Evolutionary conservation across 2,329 filamentous ascomycete species (phyloP).

Genomic region (Diaporthe sp.): DNA sequence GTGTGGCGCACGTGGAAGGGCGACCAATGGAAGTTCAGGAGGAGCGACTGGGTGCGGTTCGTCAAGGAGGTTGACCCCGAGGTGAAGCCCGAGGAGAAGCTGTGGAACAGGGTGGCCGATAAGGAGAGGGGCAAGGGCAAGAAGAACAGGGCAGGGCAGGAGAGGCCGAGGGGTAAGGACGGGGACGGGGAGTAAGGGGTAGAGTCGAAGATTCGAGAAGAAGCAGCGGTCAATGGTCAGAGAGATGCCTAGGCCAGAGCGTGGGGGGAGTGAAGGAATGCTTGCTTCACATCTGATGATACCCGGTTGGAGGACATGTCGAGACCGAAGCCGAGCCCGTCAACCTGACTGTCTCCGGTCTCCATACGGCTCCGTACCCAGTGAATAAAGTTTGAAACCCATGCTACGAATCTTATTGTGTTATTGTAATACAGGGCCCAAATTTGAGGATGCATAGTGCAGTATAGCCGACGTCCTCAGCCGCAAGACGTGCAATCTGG

Average conservation of each 20-base stretch:
- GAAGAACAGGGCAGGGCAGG: conserved; percentile 3
- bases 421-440: not conserved
- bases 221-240: conserved; percentile 32
- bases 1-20: conserved; percentile 72
- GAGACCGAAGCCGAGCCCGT: not conserved
- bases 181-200: conserved; percentile 8
- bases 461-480: not conserved
- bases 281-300: conserved; percentile 16
- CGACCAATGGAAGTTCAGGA: conserved; percentile 67
- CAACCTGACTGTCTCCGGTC: not conserved
- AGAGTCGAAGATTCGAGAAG: not conserved
- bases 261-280: conserved; percentile 15
- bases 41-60: conserved; percentile 69
- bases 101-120: conserved; percentile 37
- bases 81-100: conserved; percentile 34
- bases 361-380: not conserved
- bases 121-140: conserved; percentile 34
- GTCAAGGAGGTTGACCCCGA: conserved; percentile 64
- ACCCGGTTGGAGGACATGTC: conserved; percentile 20
- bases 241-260: conserved; percentile 35
- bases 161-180: conserved; percentile 11
- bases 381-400: conserved; percentile 20
- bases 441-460: not conserved
- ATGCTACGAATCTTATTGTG: not conserved
- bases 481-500: too few relatives aligned